phyloP scores from a whole-genome alignment of 2,329 filamentous ascomycete genomes.

The Fusarium siculi region DNA sequence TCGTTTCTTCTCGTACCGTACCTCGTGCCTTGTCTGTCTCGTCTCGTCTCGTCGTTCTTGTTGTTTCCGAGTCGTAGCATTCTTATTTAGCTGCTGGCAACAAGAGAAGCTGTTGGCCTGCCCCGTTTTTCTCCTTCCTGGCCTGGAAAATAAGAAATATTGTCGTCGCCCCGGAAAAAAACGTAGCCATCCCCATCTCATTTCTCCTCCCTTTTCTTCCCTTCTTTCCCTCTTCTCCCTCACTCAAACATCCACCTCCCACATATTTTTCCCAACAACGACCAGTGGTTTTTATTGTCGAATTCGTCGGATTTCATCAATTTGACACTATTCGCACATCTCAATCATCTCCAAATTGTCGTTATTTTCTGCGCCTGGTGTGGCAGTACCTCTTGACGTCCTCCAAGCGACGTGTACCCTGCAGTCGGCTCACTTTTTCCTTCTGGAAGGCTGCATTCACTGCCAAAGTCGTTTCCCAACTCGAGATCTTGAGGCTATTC shows the following conservation, averaged over 20 bases:
- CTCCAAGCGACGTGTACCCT: conserved; percentile 39
- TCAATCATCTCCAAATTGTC: conserved; percentile 50
- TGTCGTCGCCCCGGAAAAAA: conserved; percentile 58
- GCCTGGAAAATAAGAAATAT: conserved; percentile 57
- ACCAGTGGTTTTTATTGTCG: conserved; percentile 45
- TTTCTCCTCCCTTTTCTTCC: conserved; percentile 41
- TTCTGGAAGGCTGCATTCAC: conserved; percentile 7
- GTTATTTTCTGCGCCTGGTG: conserved; percentile 49
- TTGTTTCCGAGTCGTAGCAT: conserved; percentile 42
- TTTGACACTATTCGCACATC: conserved; percentile 49
- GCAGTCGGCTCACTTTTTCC: conserved; percentile 40
- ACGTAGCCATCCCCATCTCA: conserved; percentile 62
- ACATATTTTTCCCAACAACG: conserved; percentile 50
- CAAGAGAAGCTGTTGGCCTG: conserved; percentile 43
- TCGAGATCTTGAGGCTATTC: conserved; percentile 55
- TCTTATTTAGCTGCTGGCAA: conserved; percentile 33
- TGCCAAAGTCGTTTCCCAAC: conserved; percentile 34
- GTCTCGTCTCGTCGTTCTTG: conserved; percentile 34
- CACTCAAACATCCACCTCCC: conserved; percentile 42
- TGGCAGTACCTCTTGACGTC: conserved; percentile 44
- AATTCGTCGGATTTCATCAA: conserved; percentile 55
- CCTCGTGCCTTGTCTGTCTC: conserved; percentile 38
- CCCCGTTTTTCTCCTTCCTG: conserved; percentile 60
- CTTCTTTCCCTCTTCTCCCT: conserved; percentile 35
- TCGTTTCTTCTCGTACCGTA: conserved; percentile 38